Percentiles rank a stretch among this genome's conserved stretches.
These are phyloP conservation scores for Salix suchowensis DNA, from an alignment of 345 rosid genomes.

Conservation along the genomic window DNA sequence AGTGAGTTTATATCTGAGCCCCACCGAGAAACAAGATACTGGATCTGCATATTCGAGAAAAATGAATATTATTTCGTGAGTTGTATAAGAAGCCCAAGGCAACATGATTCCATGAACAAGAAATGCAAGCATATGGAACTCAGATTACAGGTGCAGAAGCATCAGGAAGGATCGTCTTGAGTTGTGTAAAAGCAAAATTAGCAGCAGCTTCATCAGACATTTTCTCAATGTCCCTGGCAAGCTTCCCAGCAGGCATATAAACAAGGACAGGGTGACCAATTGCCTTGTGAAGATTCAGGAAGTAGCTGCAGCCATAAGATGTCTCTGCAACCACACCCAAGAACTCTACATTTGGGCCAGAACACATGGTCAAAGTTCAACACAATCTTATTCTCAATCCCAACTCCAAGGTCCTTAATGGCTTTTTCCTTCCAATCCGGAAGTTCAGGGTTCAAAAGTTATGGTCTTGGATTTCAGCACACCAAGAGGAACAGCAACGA, in stretches of 20 bases:
- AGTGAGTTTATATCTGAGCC: slow-evolving; percentile 69
- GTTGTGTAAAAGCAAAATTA: slow-evolving; percentile 68
- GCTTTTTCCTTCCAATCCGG: slow-evolving; percentile 96
- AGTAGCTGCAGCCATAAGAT: slow-evolving; percentile 87
- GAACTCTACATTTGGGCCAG: slow-evolving; percentile 99
- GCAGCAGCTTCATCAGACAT: slow-evolving; percentile 98
- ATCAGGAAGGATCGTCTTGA: slow-evolving; percentile 81
- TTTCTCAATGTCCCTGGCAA: slow-evolving; percentile 90
- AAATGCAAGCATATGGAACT: background rate
- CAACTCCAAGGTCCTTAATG: slow-evolving; percentile 82
- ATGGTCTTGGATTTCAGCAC: slow-evolving; percentile 67
- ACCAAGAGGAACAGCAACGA: slow-evolving; percentile 79
- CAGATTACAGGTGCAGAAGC: slow-evolving; percentile 58
- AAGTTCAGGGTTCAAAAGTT: slow-evolving; percentile 75
- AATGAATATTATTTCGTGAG: background rate
- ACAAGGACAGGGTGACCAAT: slow-evolving; percentile 83
- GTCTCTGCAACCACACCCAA: slow-evolving; percentile 91
- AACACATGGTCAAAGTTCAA: slow-evolving; percentile 81
- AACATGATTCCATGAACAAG: background rate
- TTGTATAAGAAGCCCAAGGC: background rate
- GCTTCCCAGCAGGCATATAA: slow-evolving; percentile 97
- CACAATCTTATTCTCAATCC: slow-evolving; percentile 81
- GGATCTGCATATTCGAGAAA: slow-evolving; percentile 44
- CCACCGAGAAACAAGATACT: slow-evolving; percentile 71
- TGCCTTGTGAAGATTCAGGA: slow-evolving; percentile 95